Base-by-base conservation (phyloP, 345 rosid genomes). In the Populus euphratica region DNA sequence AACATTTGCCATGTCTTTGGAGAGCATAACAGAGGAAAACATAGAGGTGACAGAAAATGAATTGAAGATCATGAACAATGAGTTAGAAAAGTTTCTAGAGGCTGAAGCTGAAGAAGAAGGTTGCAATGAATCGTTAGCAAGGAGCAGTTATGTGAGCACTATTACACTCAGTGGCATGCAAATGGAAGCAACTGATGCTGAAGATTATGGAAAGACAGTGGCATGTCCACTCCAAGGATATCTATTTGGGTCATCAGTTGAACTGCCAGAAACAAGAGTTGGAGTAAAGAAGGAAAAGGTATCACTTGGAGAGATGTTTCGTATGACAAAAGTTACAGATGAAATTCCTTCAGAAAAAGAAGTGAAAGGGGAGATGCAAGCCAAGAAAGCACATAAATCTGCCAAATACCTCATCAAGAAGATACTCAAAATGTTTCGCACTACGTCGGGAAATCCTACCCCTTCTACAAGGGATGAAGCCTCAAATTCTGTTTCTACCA, bases 221-320 rank as follows among this genome's bases (percentile, higher is more conserved):
- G 65, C 73, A 70, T 86, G 87, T 80, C 96, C 98, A 12, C 97
- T 94, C 73, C 96, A 92, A 86, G 96, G 87, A 80, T 94, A 94
- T 84, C 85, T 91, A 73, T 91, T 91, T 73, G 90, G 93, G 47
- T 88, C 97, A 80, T 77, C 86, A 50, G 81, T 83, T 36, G 94
- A 87, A 84, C 67, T 84, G 71, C 85, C 91, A 39, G 93, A 91
- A 82, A 77, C 87, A 83, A 81, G 62, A 78, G 66, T 33, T 70
- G 88, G 86, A 75, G 76, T 68, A 76, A 88, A 81, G 81, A 90
- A 89, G 83, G 94, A 91, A 73, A 89, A 83, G 84, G 76, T 86
- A 78, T 91, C 98, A 71, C 96, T 90, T 23, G 91, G 82, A 31
- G 93, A 92, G 81, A 88, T 94, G 76, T 92, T 94, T 79, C 86